Evolutionary conservation across 768 basidiomycete genomes (phyloP).

Genomic region (Austroboletus eburneus): DNA sequence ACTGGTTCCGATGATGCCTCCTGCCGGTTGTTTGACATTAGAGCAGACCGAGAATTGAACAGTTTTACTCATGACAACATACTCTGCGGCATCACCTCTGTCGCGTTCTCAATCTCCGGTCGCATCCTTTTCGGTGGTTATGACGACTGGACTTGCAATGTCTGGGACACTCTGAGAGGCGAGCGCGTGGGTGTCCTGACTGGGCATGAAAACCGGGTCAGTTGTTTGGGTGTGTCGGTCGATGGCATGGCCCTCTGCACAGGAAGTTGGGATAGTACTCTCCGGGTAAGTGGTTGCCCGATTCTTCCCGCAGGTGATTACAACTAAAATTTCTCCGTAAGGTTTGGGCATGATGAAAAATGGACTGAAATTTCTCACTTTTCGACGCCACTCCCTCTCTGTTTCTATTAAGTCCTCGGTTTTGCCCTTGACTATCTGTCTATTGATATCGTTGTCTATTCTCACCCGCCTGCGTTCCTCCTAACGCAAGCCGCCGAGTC

Average conservation of each 20-base stretch:
- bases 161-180: slow-evolving; percentile 98
- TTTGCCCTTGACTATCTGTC: slow-evolving; percentile 32
- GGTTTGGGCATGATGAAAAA: slow-evolving; percentile 77
- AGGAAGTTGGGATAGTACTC: slow-evolving; percentile 96
- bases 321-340: slow-evolving; percentile 30
- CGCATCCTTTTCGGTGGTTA: slow-evolving; percentile 98
- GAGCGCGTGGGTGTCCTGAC: slow-evolving; percentile 97
- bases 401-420: slow-evolving; percentile 20
- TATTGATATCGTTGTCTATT: slow-evolving; percentile 48
- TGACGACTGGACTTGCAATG: slow-evolving; percentile 99
- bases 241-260: slow-evolving; percentile 99
- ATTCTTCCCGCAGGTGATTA: not conserved
- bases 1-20: slow-evolving; percentile 99
- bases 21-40: slow-evolving; percentile 95
- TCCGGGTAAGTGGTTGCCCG: slow-evolving; percentile 61
- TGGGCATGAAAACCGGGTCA: slow-evolving; percentile 97
- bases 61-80: slow-evolving; percentile 98
- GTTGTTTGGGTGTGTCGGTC: slow-evolving; percentile 90
- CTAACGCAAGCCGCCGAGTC: slow-evolving; percentile 54
- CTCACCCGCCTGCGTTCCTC: slow-evolving; percentile 49
- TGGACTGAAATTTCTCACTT: slow-evolving; percentile 10
- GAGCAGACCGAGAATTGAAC: slow-evolving; percentile 96
- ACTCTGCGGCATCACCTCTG: slow-evolving; percentile 96
- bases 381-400: slow-evolving; percentile 21
- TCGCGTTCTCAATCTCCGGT: slow-evolving; percentile 97